Evolutionary conservation across 192 early-diverging fungal genomes (phyloP), one percentile per base, ranked within the genome.

Genomic region (Mortierella hygrophila): DNA sequence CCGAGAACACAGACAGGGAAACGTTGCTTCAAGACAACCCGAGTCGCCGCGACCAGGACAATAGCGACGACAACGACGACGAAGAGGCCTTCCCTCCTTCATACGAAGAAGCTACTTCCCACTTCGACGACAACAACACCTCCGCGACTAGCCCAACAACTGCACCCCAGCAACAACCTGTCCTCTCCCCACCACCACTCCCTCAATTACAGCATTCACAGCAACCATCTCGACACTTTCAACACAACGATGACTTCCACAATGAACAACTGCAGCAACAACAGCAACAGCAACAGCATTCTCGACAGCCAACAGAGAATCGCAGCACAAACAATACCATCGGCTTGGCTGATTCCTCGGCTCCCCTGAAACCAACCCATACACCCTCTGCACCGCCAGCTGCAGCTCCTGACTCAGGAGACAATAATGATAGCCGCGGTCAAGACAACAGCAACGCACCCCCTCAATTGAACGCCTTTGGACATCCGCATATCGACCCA

Each of bases 91-190:
- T 72, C 55, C 84, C 84, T 16, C 84, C 84, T 18, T 81, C 84
- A 4, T 86, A 86, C 54, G 84, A 86, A 68, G 84, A 86, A 60
- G 84, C 84, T 41, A 86, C 78, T 26, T 47, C 71, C 60, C 79
- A 86, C 32, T 73, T 74, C 35, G 70, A 63, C 35, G 26, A 60
- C 63, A 63, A 44, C 63, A 63, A 44, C 37, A 42, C 32, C 57
- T 2, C 60, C 7, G 20, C 42, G 1, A 18, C 63, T 18, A 26
- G 9, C 37, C 26, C 65, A 1, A 60, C 79, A 37, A 23, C 63
- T 21, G n/a, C 23, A 46, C n/a, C 46, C 15, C 44, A 16, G 16
- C 26, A 49, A 15, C 26, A 72, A 46, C 26, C 60, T 13, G 60
- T 13, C 11, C 26, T 32, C 29, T 65, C 60, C 6, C 60, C 29